Base-by-base conservation (phyloP, 2,329 filamentous ascomycete genomes). In the Fusarium sp. region DNA sequence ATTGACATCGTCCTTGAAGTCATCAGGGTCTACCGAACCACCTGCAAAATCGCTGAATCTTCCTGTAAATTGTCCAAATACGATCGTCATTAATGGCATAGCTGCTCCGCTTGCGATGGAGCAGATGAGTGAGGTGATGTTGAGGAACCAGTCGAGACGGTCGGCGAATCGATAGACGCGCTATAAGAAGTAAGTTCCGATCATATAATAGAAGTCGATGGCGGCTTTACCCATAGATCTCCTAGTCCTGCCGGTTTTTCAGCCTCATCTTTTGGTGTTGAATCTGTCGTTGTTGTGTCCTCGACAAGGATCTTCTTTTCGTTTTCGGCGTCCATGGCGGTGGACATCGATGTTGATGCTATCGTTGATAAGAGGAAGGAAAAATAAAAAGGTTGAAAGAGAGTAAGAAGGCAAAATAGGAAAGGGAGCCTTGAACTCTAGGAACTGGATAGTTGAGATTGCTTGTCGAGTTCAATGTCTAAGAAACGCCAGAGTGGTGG, bases 101-200 rank as follows among this genome's bases (percentile, higher is more conserved):
- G 57, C 24, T 22, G 58, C 62, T 39, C 67, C 67, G 7, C 49
- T 44, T 5, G 50, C 66, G 4, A 68, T 65, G 3, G 66, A 68
- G 20, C 53, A 65, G 26, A 65, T 31, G 6, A 68, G 39, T 4
- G 49, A 52, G 15, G 33, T 68, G 31, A 61, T 14, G 26, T 68
- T 68, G 14, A 68, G 55, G 11, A 51, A 22, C 59, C 59, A 65
- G 13, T 68, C 66, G n/a, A 65, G 50, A 13, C 59, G 60, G n/a
- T 68, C 66, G 20, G 65, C 66, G n/a, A 65, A 69, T 17, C 48
- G 43, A 7, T 69, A 69, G n/a, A 64, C 66, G 17, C 66, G 59
- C 66, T 68, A 7, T 5, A 2, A 10, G n/a, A 4, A 3, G 39
- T 59, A 38, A 67, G 49, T n/a, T 1, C 20, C 5, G 4, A 20